Conservation (phyloP, 2,329 filamentous ascomycete species). For the Arthroderma uncinatum region DNA sequence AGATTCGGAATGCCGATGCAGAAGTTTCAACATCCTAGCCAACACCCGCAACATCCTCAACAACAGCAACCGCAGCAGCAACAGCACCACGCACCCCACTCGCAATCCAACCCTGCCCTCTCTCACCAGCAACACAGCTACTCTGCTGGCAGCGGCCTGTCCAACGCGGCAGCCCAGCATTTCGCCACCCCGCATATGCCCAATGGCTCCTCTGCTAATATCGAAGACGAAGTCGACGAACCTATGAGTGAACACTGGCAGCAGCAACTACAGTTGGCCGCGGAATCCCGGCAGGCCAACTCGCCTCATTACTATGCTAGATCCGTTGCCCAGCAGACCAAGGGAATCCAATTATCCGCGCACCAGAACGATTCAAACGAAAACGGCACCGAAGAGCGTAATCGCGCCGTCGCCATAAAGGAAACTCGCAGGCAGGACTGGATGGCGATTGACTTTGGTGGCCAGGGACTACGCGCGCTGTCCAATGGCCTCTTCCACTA, state of each 20-base stretch:
- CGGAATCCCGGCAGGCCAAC: slow-evolving; percentile 59
- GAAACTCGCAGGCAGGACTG: slow-evolving; percentile 59
- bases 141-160: slow-evolving; percentile 33
- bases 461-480: slow-evolving; percentile 82
- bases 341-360: slow-evolving; percentile 37
- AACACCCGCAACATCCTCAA: slow-evolving; percentile 34
- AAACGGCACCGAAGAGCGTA: slow-evolving; percentile 46
- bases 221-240: slow-evolving; percentile 47
- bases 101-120: slow-evolving; percentile 33
- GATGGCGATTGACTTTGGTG: slow-evolving; percentile 87
- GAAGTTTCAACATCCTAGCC: slow-evolving; percentile 38
- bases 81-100: slow-evolving; percentile 35
- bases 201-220: slow-evolving; percentile 46
- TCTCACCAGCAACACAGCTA: slow-evolving; percentile 41
- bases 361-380: slow-evolving; percentile 40
- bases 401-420: slow-evolving; percentile 54
- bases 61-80: slow-evolving; percentile 28
- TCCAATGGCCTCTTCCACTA: slow-evolving; percentile 74
- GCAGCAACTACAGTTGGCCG: slow-evolving; percentile 70
- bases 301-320: slow-evolving; percentile 58
- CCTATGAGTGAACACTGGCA: slow-evolving; percentile 67
- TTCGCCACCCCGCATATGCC: slow-evolving; percentile 49
- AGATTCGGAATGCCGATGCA: slow-evolving; percentile 40
- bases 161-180: slow-evolving; percentile 41
- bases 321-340: slow-evolving; percentile 37